These are phyloP conservation scores for Termitomyces sp. DNA, from an alignment of 768 basidiomycete genomes.

Conservation along the genomic window DNA sequence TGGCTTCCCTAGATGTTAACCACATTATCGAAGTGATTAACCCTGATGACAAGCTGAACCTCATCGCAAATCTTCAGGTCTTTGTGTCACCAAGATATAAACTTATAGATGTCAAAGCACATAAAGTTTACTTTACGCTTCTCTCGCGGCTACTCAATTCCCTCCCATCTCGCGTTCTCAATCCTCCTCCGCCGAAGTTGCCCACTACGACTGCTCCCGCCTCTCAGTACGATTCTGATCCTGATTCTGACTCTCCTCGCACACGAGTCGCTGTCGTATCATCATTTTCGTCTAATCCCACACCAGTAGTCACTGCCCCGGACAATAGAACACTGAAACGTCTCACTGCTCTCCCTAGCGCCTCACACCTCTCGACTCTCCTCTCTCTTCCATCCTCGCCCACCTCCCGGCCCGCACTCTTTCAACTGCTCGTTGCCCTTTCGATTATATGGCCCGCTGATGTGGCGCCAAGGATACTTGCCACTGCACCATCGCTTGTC, in stretches of 20 bases:
- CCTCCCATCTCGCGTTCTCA: slow-evolving; percentile 48
- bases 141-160: slow-evolving; percentile 43
- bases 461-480: slow-evolving; percentile 47
- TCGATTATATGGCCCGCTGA: slow-evolving; percentile 53
- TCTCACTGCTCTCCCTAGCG: slow-evolving; percentile 48
- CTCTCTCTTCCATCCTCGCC: slow-evolving; percentile 38
- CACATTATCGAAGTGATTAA: slow-evolving; percentile 22
- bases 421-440: slow-evolving; percentile 53
- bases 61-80: slow-evolving; percentile 66
- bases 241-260: slow-evolving; percentile 30
- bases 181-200: slow-evolving; percentile 25
- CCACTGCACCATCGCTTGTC: slow-evolving; percentile 55
- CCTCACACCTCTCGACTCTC: slow-evolving; percentile 48
- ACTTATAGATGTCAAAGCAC: slow-evolving; percentile 34
- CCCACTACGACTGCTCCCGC: slow-evolving; percentile 1
- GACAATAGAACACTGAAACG: slow-evolving; percentile 61
- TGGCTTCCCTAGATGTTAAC: slow-evolving; percentile 22
- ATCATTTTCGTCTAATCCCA: slow-evolving; percentile 19
- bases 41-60: slow-evolving; percentile 40
- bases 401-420: slow-evolving; percentile 38
- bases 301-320: slow-evolving; percentile 38
- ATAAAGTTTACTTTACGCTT: slow-evolving; percentile 50
- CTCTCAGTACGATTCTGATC: slow-evolving; percentile 28
- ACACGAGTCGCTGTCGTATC: slow-evolving; percentile 33
- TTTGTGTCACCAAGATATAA: slow-evolving; percentile 62